phyloP scores from a whole-genome alignment of 2,329 filamentous ascomycete genomes.

The Delphinella strobiligena region DNA sequence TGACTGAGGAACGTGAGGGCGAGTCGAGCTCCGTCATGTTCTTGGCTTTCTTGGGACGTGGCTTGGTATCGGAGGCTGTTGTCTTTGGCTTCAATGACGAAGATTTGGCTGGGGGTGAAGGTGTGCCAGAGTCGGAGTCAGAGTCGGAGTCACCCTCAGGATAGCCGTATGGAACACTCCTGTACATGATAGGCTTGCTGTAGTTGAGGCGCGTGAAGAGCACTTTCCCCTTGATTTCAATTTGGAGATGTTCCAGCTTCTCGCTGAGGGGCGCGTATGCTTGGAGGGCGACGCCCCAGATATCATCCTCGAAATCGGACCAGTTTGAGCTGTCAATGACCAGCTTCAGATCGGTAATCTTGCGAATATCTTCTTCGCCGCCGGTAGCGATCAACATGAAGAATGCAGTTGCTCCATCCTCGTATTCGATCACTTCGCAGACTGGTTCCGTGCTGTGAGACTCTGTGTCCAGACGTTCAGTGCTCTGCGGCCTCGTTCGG shows the following conservation, averaged over 20 bases:
- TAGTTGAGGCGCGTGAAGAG: conserved; percentile 8
- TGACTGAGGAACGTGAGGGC: not conserved
- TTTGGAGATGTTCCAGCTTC: conserved; percentile 2
- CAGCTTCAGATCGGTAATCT: conserved; percentile 1
- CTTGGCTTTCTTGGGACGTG: not conserved
- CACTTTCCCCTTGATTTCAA: conserved; percentile 1
- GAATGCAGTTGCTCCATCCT: not conserved
- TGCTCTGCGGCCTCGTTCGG: no score
- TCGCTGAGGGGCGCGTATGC: not conserved
- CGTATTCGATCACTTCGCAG: not conserved
- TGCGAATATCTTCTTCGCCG: not conserved
- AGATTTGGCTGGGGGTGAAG: not conserved
- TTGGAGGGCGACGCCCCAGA: conserved; percentile 1
- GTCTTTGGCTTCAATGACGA: not conserved
- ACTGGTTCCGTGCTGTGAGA: not conserved
- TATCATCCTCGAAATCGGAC: conserved; percentile 5
- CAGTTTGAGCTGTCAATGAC: conserved; percentile 3
- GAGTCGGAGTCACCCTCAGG: not conserved
- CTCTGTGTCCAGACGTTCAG: not conserved
- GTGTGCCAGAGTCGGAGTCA: not conserved
- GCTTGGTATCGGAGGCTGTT: no score
- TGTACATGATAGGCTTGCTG: conserved; percentile 1
- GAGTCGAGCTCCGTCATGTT: not conserved
- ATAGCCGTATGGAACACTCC: not conserved
- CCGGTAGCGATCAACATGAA: not conserved